Percentiles rank a stretch among this genome's conserved stretches.
phyloP scores from a whole-genome alignment of 2,329 filamentous ascomycete species.

The Diaporthe sp. region DNA sequence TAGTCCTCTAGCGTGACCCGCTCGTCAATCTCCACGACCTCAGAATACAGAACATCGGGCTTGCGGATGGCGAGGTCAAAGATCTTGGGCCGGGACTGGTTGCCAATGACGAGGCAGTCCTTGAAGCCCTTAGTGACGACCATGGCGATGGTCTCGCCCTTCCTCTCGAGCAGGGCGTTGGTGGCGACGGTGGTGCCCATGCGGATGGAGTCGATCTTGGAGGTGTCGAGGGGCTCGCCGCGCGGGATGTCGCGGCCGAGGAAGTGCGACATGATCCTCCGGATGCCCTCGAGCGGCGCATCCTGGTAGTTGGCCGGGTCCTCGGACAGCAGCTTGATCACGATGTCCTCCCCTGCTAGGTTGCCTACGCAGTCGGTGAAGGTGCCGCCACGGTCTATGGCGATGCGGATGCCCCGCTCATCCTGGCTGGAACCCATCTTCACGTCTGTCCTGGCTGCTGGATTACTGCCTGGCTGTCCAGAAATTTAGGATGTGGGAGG shows the following conservation, averaged over 20 bases:
- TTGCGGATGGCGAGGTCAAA: conserved; percentile 91
- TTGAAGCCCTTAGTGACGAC: conserved; percentile 90
- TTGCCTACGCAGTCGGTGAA: conserved; percentile 95
- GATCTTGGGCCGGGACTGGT: conserved; percentile 90
- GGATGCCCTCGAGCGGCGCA: conserved; percentile 91
- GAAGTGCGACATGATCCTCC: conserved; percentile 86
- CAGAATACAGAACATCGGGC: conserved; percentile 88
- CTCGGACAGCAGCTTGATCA: conserved; percentile 79
- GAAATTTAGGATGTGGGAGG: background rate
- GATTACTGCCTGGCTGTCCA: background rate
- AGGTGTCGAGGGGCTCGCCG: conserved; percentile 84
- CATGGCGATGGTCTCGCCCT: conserved; percentile 89
- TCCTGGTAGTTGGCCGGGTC: conserved; percentile 93
- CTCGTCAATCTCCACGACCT: conserved; percentile 91
- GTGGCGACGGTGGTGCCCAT: conserved; percentile 98
- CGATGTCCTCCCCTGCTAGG: conserved; percentile 60
- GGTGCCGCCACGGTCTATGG: conserved; percentile 86
- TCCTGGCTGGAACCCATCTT: conserved; percentile 54
- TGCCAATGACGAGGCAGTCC: conserved; percentile 90
- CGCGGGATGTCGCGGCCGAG: conserved; percentile 82
- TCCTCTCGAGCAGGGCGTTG: conserved; percentile 90
- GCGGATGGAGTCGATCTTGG: conserved; percentile 88
- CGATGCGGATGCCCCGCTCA: conserved; percentile 78
- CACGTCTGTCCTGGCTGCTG: background rate
- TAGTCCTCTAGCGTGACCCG: conserved; percentile 93